Base-by-base conservation (phyloP, 129 eudicot species). In the Lonicera japonica region DNA sequence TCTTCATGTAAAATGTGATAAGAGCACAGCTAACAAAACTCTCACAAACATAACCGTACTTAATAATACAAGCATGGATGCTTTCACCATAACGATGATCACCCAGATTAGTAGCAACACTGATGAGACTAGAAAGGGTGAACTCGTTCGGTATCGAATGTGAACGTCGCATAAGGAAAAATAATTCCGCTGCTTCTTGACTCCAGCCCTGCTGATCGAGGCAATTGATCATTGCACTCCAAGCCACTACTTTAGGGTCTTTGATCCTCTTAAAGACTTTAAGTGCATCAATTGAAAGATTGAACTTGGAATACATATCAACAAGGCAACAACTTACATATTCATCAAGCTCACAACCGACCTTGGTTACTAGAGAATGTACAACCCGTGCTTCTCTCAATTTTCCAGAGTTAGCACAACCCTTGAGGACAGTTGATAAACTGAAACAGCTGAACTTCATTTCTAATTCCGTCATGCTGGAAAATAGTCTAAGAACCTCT, bases 161-260 rank as follows among this genome's bases (percentile, higher is more conserved):
- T 20, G 46, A 43, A 65, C 8, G 43, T n/a, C 45, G 48, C 77
- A 72, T 72, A 40, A 22, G 58, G 60, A 20, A 25, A 39, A 72
- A 72, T 18, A 72, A 40, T 16, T 58, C 50, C 0, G 60, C 24
- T 8, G 67, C 77, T 72, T 65, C 66, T 56, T 19, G 58, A 14
- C 50, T 40, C 66, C 50, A 54, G 15, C 67, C 70, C 16, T 72
- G 58, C 61, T 72, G 67, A 64, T 53, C 60, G 36, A 72, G 77
- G 34, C 77, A 61, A 29, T 47, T 60, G 38, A 72, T 72, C 60
- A 65, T 65, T 29, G 77, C 52, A 34, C 60, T 47, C 77, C 77
- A 64, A 25, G 67, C 43, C 36, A 72, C 71, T 4, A 40, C 20
- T 47, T 72, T 65, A 58, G 58, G 67, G 47, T 48, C 45, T 51